These are phyloP conservation scores for Cucurbita maxima DNA, from an alignment of 306 rosid genomes.

Conservation along the genomic window DNA sequence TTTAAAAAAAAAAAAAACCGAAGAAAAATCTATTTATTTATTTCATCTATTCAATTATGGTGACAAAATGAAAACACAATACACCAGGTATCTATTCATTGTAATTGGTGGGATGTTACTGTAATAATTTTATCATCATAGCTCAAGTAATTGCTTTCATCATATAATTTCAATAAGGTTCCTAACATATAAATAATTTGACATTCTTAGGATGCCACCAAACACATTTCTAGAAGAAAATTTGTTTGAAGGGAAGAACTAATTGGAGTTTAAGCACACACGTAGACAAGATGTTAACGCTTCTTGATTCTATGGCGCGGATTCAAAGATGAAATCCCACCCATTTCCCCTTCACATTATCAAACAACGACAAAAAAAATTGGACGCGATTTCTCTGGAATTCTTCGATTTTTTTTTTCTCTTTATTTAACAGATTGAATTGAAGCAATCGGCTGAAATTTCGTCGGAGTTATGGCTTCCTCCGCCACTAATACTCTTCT, in stretches of 20 bases:
- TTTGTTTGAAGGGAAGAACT: background rate
- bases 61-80: no score
- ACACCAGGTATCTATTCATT: no score
- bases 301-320: constrained; percentile 24
- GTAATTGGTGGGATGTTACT: no score
- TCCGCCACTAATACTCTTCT: constrained; percentile 34
- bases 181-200: background rate
- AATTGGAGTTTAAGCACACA: constrained; percentile 11
- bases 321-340: constrained; percentile 15
- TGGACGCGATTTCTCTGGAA: background rate
- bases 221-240: background rate
- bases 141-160: background rate
- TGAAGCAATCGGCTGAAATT: background rate
- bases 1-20: no score
- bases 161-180: background rate
- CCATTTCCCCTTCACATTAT: background rate
- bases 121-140: background rate
- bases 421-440: background rate
- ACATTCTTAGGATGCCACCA: background rate
- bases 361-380: background rate
- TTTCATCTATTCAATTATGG: no score
- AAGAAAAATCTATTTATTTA: no score
- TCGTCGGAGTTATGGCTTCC: constrained; percentile 41
- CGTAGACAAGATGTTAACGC: constrained; percentile 21
- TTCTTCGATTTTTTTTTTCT: background rate